These are phyloP conservation scores for Sphagnum magellanicum DNA, from an alignment of 228 moss, liverwort and hornwort species.

Conservation along the genomic window DNA sequence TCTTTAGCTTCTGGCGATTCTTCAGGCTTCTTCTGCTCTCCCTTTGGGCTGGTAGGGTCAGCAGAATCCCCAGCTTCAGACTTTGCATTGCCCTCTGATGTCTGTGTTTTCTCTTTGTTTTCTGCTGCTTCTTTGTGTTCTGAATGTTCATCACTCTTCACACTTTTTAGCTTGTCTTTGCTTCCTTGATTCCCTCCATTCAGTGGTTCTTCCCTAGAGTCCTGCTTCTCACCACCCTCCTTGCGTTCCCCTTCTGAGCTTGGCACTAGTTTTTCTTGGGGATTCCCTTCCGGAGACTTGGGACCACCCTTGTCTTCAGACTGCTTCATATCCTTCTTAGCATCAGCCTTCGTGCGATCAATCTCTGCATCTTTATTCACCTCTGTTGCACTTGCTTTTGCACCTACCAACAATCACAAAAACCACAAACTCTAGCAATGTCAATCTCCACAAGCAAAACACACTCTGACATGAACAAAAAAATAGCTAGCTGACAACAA, in stretches of 20 bases:
- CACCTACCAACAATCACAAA: conserved; percentile 1
- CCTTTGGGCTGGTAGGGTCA: conserved; percentile 10
- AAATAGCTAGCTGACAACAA: too few relatives aligned
- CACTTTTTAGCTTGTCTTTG: conserved; percentile 3
- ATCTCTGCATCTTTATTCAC: not conserved
- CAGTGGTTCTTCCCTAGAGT: too few relatives aligned
- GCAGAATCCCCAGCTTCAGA: conserved; percentile 13
- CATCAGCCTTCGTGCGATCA: not conserved
- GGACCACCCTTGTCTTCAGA: conserved; percentile 4
- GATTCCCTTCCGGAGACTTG: not conserved
- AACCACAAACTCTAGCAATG: too few relatives aligned
- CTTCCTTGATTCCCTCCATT: conserved; percentile 7
- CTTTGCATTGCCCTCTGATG: conserved; percentile 9
- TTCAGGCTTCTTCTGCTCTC: conserved; percentile 23
- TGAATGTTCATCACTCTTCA: conserved; percentile 12
- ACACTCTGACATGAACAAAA: too few relatives aligned
- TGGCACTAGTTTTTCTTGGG: too few relatives aligned
- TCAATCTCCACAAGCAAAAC: too few relatives aligned
- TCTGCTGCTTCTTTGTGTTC: conserved; percentile 11
- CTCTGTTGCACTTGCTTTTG: not conserved
- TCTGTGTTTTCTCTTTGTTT: not conserved
- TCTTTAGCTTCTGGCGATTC: conserved; percentile 13
- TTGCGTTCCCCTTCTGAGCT: too few relatives aligned
- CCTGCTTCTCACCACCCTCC: too few relatives aligned
- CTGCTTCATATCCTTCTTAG: not conserved